Evolutionary conservation across 306 rosid genomes (phyloP).

Genomic region (Quercus rubra): DNA sequence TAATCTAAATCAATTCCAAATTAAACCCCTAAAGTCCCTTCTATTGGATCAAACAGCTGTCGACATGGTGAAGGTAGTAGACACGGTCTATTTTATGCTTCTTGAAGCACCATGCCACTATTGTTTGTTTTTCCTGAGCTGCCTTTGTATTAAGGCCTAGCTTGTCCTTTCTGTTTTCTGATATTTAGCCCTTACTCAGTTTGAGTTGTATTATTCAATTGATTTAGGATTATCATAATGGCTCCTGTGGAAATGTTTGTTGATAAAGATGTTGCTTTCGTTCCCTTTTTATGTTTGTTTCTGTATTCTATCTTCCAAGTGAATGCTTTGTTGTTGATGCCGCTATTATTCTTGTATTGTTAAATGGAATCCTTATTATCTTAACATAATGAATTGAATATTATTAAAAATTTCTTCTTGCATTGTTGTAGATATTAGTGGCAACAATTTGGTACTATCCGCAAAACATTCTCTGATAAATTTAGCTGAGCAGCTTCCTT

Average conservation of each 20-base stretch:
- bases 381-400: not conserved
- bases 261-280: not conserved
- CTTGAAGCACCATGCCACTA: not conserved
- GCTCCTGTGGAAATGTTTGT: not conserved
- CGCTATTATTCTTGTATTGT: not conserved
- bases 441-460: constrained; percentile 68
- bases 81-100: not conserved
- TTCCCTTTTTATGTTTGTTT: not conserved
- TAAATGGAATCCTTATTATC: not conserved
- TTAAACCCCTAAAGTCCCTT: not conserved
- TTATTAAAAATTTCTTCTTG: constrained; percentile 8
- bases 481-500: constrained; percentile 62
- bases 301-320: not conserved
- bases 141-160: not conserved
- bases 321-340: constrained; percentile 1
- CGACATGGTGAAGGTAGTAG: not conserved
- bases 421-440: constrained; percentile 52
- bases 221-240: not conserved
- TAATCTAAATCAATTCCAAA: not conserved
- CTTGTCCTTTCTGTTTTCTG: not conserved
- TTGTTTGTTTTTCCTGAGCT: not conserved
- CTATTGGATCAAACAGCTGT: not conserved
- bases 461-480: constrained; percentile 80
- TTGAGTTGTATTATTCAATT: not conserved
- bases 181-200: not conserved